Base-by-base conservation (phyloP, 2,329 filamentous ascomycete genomes). In the Clonostachys solani region DNA sequence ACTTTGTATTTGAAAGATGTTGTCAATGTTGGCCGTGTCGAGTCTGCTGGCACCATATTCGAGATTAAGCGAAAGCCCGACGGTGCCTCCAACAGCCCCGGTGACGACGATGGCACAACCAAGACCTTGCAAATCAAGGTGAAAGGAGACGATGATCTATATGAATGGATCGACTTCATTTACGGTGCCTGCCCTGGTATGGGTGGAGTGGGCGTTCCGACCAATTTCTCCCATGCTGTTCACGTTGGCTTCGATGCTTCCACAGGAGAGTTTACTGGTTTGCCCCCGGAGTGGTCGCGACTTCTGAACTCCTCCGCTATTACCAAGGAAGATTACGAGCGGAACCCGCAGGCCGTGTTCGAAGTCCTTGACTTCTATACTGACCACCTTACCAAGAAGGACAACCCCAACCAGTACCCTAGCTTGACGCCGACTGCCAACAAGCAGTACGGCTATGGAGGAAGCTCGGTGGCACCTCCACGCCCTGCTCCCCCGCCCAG, bases 91-190 rank as follows among this genome's bases (percentile, higher is more conserved):
- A 81, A 79, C 44, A 89, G 86, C 50, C 81, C 90, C 12, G 82
- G 86, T 45, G 87, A 88, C 42, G 85, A 90, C 54, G 92, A 96
- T 54, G 84, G 89, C 34, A 80, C 85, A 9, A 87, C 86, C 49
- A 90, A 88, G 64, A 88, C 89, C 5, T 81, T 96, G 45, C 91
- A 94, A 53, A 94, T 96, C 65, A 90, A 88, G 64, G 91, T 97
- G 58, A 95, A 96, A 69, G 87, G 85, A 48, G 94, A 99, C 60
- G 92, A 96, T 61, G 94, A 99, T 57, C 83, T 99, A 46, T 99
- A 99, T 67, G 91, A 95, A 60, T 99, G 94, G 94, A 96, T 97
- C 60, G 94, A 99, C 67, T 89, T 92, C 65, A 95, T 99, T 55
- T 97, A 97, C 65, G 91, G 92, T 57, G 87, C 92, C 54, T 97